These are phyloP conservation scores for Sporothrix brunneoviolacea DNA, from an alignment of 2,329 filamentous ascomycete species.

Conservation along the genomic window DNA sequence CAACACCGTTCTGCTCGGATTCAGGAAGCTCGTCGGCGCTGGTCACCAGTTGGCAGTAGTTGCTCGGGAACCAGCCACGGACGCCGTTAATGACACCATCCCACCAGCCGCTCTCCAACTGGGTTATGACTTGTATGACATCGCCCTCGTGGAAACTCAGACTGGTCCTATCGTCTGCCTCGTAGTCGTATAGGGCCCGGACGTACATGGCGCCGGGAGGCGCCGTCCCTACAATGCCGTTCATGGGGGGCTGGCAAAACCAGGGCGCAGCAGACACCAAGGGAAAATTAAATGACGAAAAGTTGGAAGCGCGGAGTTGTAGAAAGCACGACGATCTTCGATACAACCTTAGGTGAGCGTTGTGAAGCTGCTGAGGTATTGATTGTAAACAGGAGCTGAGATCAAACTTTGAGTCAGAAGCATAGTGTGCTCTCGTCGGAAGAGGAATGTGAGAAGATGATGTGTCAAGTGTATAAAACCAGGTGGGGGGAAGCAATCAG, in stretches of 20 bases:
- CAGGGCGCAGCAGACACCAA: background rate
- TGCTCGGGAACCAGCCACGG: constrained; percentile 97
- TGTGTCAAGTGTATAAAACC: background rate
- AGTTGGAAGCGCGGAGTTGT: background rate
- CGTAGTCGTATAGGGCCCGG: constrained; percentile 93
- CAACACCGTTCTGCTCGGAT: constrained; percentile 46
- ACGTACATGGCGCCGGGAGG: constrained; percentile 75
- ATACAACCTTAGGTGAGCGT: background rate
- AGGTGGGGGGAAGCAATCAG: background rate
- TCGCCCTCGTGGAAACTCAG: constrained; percentile 95
- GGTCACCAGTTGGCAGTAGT: constrained; percentile 87
- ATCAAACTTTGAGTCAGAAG: constrained; percentile 46
- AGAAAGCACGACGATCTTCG: background rate
- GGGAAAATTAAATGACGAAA: background rate
- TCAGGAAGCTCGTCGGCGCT: constrained; percentile 67
- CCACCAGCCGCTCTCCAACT: constrained; percentile 98
- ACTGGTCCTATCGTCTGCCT: constrained; percentile 93
- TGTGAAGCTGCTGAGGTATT: constrained; percentile 4
- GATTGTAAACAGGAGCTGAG: constrained; percentile 32
- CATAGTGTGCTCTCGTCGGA: constrained; percentile 36
- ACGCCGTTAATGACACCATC: constrained; percentile 96
- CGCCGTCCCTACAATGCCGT: constrained; percentile 53
- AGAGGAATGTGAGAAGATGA: background rate
- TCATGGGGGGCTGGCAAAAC: constrained; percentile 38
- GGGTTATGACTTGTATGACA: constrained; percentile 96